Conservation (phyloP, 306 rosid genomes). For the Lathyrus sativus region DNA sequence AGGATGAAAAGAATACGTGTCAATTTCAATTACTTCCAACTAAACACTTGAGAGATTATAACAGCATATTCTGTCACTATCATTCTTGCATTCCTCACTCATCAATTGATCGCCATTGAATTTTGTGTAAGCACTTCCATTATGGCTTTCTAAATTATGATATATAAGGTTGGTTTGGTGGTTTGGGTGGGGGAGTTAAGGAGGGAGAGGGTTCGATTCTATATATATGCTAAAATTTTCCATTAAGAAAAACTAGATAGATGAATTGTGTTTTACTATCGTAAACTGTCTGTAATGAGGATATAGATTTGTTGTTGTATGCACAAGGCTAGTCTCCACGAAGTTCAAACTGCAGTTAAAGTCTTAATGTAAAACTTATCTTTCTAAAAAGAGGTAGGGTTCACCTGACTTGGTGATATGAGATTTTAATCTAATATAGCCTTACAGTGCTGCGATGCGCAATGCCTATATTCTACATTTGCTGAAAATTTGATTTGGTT, state of each 20-base stretch:
- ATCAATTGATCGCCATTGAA: not conserved
- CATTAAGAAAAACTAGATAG: not conserved
- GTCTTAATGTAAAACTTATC: constrained; percentile 4
- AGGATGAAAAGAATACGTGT: not conserved
- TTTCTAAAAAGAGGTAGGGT: constrained; percentile 4
- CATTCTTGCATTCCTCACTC: not conserved
- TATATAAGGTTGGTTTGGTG: not conserved
- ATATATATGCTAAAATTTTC: not conserved
- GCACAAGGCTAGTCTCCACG: not conserved
- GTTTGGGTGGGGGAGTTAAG: not conserved
- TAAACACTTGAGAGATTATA: not conserved
- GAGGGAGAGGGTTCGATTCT: not conserved
- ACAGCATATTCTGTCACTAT: not conserved
- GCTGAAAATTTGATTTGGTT: not conserved
- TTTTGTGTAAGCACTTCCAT: constrained; percentile 3
- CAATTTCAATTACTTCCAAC: not conserved
- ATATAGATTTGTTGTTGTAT: not conserved
- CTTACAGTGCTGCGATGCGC: not conserved
- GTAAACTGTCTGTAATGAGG: constrained; percentile 1
- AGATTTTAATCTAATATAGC: constrained; percentile 2
- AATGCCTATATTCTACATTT: constrained; percentile 9
- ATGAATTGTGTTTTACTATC: not conserved
- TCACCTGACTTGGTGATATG: constrained; percentile 6
- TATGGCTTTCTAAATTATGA: not conserved
- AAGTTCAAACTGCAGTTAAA: constrained; percentile 2